phyloP scores from a whole-genome alignment of 176 grass and related monocot genomes.

The Calamus simplicifolius region DNA sequence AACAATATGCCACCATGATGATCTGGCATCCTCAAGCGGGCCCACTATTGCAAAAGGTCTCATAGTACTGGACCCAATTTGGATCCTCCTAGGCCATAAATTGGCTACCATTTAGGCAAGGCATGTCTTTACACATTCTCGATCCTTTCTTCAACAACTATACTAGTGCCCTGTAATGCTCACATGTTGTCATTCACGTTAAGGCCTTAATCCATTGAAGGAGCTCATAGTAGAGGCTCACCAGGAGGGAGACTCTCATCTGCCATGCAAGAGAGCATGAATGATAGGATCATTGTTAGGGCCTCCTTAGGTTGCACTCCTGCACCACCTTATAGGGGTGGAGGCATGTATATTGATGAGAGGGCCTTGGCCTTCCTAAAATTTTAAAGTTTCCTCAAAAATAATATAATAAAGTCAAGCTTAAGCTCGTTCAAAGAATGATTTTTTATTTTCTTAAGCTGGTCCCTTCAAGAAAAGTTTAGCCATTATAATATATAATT shows the following conservation, averaged over 20 bases:
- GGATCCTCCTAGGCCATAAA: background rate
- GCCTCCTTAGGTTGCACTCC: background rate
- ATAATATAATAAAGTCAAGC: no score
- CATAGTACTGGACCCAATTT: background rate
- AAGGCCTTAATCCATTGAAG: background rate
- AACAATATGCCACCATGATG: no score
- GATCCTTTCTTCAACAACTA: background rate
- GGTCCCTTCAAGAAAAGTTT: no score
- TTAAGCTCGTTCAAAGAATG: no score
- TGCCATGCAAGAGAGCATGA: background rate
- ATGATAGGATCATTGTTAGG: background rate
- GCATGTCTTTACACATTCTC: background rate
- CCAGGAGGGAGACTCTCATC: background rate
- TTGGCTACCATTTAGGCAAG: background rate
- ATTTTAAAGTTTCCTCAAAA: no score
- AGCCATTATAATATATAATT: no score
- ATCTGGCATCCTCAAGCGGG: background rate
- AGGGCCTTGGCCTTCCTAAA: no score
- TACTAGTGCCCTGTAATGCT: background rate
- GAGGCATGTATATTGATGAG: no score
- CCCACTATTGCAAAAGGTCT: background rate
- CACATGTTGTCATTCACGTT: background rate
- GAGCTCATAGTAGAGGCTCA: background rate
- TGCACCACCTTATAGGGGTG: background rate
- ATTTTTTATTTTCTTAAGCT: no score